These are phyloP conservation scores for Paxillus ammoniavirescens DNA, from an alignment of 768 basidiomycete species.

Conservation along the genomic window DNA sequence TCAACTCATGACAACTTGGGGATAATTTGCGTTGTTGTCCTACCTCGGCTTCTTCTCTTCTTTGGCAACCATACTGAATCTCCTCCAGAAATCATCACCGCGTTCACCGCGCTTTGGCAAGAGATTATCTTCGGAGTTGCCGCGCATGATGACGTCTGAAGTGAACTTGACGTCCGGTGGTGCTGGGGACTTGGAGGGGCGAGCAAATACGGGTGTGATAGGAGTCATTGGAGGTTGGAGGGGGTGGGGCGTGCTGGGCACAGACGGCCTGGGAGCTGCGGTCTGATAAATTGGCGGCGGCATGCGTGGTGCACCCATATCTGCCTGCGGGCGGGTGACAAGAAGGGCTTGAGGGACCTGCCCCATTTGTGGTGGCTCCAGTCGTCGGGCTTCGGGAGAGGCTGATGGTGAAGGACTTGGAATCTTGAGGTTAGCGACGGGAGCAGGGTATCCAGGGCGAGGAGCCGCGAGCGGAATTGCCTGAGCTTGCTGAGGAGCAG, in stretches of 20 bases:
- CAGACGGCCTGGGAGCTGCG: conserved; percentile 27
- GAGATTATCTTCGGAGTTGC: conserved; percentile 64
- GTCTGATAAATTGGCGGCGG: conserved; percentile 34
- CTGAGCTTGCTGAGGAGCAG: conserved; percentile 26
- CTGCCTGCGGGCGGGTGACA: conserved; percentile 16
- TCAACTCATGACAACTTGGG: neutral
- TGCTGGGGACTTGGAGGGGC: conserved; percentile 45
- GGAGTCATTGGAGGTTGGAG: conserved; percentile 76
- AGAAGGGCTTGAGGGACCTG: conserved; percentile 29
- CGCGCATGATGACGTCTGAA: conserved; percentile 58
- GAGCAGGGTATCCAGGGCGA: conserved; percentile 71
- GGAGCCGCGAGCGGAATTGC: conserved; percentile 60
- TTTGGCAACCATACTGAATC: conserved; percentile 82
- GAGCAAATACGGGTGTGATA: conserved; percentile 74
- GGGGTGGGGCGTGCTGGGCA: conserved; percentile 65
- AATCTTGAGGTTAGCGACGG: conserved; percentile 63
- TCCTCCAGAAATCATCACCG: conserved; percentile 84
- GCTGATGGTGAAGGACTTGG: conserved; percentile 46
- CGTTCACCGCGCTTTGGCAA: conserved; percentile 67
- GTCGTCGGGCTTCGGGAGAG: conserved; percentile 26
- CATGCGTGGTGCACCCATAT: conserved; percentile 22
- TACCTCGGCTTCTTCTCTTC: conserved; percentile 59
- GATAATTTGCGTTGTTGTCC: neutral
- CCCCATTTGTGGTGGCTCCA: conserved; percentile 26
- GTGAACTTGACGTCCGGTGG: conserved; percentile 48